A percentile compares a stretch with the other conserved stretches of the same genome.
Conservation (phyloP, 2,329 filamentous ascomycete genomes). For the Cryphonectria radicalis region DNA sequence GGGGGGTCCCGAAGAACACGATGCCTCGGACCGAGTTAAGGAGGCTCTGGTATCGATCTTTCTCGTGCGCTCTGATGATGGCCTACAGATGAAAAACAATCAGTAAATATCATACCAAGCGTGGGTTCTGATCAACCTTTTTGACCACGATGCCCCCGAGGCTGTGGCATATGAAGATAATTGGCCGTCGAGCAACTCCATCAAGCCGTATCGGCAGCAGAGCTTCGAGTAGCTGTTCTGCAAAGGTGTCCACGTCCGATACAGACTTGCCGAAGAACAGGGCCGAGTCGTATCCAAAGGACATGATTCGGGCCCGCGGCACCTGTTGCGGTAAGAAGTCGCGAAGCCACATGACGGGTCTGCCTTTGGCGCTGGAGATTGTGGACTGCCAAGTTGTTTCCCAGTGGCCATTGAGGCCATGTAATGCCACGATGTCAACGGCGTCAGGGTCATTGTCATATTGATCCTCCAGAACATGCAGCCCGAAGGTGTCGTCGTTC, state of each 20-base stretch:
- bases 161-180: slow-evolving; percentile 37
- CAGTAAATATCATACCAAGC: background rate
- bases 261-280: slow-evolving; percentile 25
- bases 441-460: slow-evolving; percentile 16
- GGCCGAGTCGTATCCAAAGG: slow-evolving; percentile 28
- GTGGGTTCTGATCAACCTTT: slow-evolving; percentile 29
- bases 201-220: slow-evolving; percentile 26
- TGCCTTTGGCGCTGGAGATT: slow-evolving; percentile 4
- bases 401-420: slow-evolving; percentile 21
- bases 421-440: slow-evolving; percentile 19
- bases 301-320: slow-evolving; percentile 30
- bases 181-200: slow-evolving; percentile 27
- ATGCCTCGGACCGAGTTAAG: slow-evolving; percentile 13
- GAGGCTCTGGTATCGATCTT: slow-evolving; percentile 14
- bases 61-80: slow-evolving; percentile 19
- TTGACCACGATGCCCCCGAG: slow-evolving; percentile 39
- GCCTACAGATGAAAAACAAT: background rate
- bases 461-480: slow-evolving; percentile 14
- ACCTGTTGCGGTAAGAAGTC: slow-evolving; percentile 26
- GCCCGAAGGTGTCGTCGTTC: slow-evolving; percentile 4
- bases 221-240: slow-evolving; percentile 15
- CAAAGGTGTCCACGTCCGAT: slow-evolving; percentile 18
- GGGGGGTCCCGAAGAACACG: slow-evolving; percentile 22
- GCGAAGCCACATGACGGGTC: slow-evolving; percentile 15
- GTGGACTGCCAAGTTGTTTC: slow-evolving; percentile 21